Base-by-base conservation (phyloP, 2,329 filamentous ascomycete genomes). In the Aspergillus sojae region DNA sequence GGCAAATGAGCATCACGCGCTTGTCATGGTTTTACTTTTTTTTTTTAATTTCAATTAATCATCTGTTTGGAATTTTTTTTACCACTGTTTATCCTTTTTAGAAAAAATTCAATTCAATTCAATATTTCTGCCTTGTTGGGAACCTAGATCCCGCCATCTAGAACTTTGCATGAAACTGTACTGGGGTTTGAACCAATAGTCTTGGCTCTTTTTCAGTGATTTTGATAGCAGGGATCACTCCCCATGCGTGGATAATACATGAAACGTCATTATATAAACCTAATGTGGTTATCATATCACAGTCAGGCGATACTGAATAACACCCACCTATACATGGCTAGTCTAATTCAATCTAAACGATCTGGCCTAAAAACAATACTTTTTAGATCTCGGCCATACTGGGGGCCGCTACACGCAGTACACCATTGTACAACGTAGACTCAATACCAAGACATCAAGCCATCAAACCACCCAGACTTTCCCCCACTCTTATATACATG, bases 1-100 rank as follows among this genome's bases (percentile, higher is more conserved):
- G 52, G 62, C 56, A 61, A 28, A 43, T 58, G n/a, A 45, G 56
- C 30, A 62, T 67, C 67, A 67, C 67, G 65, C 62, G 68, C 62
- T 62, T 34, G 52, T 66, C 65, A 60, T 62, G 61, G 21, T 48
- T 48, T 48, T 28, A 1, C 3, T 11, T n/a, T 14, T 11, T 21
- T 10, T 23, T 21, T 43, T 3, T 3, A 43, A 21, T 32, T 52
- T 34, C 11, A 16, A 32, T 53, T 30, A 53, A 34, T 34, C 26
- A 53, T 53, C 30, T 64, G 53, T 61, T 58, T 28, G 11, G 6
- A 26, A 41, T n/a, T 19, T 1, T 28, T 41, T 41, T 41, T 41
- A 41, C 39, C n/a, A 14, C 19, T 41, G 39, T 41, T 41, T 9
- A 41, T n/a, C 64, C 59, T 45, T 34, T 48, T 58, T 46, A 54